Evolutionary conservation across 1,139 yeast genomes (phyloP), one percentile per base, ranked within the genome.

Genomic region (Taiozyma sp.): DNA sequence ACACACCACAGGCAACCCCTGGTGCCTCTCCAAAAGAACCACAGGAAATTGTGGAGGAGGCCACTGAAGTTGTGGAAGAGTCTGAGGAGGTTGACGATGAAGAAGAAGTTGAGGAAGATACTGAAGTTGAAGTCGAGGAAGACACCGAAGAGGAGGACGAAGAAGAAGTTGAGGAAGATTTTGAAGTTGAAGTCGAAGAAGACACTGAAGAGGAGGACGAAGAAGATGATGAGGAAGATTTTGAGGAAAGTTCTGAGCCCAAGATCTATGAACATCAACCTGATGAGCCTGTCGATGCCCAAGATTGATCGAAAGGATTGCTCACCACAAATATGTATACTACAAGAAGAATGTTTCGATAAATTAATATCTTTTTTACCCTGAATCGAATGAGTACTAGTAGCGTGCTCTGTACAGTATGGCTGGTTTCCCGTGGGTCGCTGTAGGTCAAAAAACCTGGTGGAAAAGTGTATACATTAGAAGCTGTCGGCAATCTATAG

Each of bases 211-310:
- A 32, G 19, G 36, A 32, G n/a, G n/a, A 27, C 2, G 50, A 36
- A 28, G 51, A 43, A 43, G 34, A 30, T 2, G 47, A 46, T 42
- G 40, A 12, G 7, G 45, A 44, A 10, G 51, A 49, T 8, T 13
- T 32, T 3, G 49, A 36, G 23, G 51, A 43, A 43, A n/a, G 13
- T 9, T 32, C 19, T 2, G 19, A 16, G 42, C 48, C 7, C 44
- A 46, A 40, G 46, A 28, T 27, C 32, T 19, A 28, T 16, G 45
- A 29, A 29, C 45, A n/a, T 16, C 34, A 43, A 28, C 45, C 30
- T 19, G 22, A 32, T 32, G 36, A 23, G 13, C 23, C 23, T 9
- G 47, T 40, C 19, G 47, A 48, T 44, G 24, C 39, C 40, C 50
- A 48, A 43, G 43, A 43, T 43, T 38, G 8, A 32, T 41, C 39